These are phyloP conservation scores for Tubosaeta sp. DNA, from an alignment of 768 basidiomycete genomes.

Conservation along the genomic window DNA sequence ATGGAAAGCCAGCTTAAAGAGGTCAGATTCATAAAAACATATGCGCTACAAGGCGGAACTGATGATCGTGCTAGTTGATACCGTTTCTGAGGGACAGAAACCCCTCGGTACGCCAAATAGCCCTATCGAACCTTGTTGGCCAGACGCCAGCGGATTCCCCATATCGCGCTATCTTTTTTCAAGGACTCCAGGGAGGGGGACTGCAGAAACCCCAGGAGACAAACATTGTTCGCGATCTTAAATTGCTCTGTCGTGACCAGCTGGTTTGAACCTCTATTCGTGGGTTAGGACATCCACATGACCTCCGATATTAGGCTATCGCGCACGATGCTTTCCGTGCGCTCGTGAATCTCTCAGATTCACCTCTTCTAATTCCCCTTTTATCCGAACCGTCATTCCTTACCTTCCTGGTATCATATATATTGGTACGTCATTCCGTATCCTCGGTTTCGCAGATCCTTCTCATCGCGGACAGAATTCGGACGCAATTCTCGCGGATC, in stretches of 20 bases:
- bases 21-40: constrained; percentile 24
- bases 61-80: constrained; percentile 51
- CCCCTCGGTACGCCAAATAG: constrained; percentile 82
- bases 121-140: constrained; percentile 76
- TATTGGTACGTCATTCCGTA: constrained; percentile 58
- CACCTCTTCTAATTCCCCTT: constrained; percentile 57
- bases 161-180: constrained; percentile 71
- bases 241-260: constrained; percentile 84
- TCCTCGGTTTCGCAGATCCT: constrained; percentile 2
- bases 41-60: constrained; percentile 4
- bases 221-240: constrained; percentile 73
- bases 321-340: constrained; percentile 96
- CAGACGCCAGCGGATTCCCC: constrained; percentile 73
- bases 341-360: constrained; percentile 90
- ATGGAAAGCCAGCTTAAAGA: constrained; percentile 40
- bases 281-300: constrained; percentile 12
- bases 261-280: constrained; percentile 47
- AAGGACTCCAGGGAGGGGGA: constrained; percentile 53
- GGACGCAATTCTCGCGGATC: constrained; percentile 86
- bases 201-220: constrained; percentile 58
- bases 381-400: constrained; percentile 74
- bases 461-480: constrained; percentile 57
- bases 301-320: constrained; percentile 51
- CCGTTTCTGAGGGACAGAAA: constrained; percentile 84
- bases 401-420: constrained; percentile 82